phyloP scores from a whole-genome alignment of 192 early-diverging fungal species.

The Backusella liffmaniae region DNA sequence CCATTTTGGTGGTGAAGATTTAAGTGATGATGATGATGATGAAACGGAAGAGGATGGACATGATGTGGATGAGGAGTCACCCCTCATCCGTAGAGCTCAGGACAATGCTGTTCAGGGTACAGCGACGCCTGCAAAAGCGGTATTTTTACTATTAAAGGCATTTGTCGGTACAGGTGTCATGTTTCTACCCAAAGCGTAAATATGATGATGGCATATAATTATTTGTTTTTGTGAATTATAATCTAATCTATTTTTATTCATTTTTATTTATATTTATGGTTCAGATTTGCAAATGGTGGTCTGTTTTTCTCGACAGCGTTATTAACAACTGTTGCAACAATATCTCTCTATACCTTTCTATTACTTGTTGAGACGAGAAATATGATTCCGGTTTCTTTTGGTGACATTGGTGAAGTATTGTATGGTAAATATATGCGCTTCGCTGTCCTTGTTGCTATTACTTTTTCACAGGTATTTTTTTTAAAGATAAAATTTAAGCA shows the following conservation, averaged over 20 bases:
- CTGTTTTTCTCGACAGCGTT: conserved; percentile 58
- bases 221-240: background rate
- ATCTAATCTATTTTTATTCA: background rate
- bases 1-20: conserved; percentile 92
- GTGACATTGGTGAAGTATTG: conserved; percentile 64
- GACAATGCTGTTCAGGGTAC: conserved; percentile 38
- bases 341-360: conserved; percentile 65
- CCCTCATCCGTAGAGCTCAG: conserved; percentile 33
- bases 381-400: conserved; percentile 61
- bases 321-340: conserved; percentile 55
- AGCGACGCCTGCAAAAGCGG: conserved; percentile 63
- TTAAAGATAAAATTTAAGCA: background rate
- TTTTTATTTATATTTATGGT: conserved; percentile 39
- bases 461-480: conserved; percentile 39
- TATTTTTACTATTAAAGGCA: conserved; percentile 72
- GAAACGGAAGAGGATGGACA: conserved; percentile 36
- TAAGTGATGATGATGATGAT: conserved; percentile 68
- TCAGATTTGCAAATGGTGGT: conserved; percentile 59
- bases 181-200: conserved; percentile 37
- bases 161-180: conserved; percentile 52
- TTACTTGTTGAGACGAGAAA: conserved; percentile 62
- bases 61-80: conserved; percentile 21
- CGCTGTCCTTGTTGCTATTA: conserved; percentile 49
- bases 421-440: conserved; percentile 62
- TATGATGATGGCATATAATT: background rate